phyloP scores from a whole-genome alignment of 768 basidiomycete genomes.

The Tulasnella sp. region DNA sequence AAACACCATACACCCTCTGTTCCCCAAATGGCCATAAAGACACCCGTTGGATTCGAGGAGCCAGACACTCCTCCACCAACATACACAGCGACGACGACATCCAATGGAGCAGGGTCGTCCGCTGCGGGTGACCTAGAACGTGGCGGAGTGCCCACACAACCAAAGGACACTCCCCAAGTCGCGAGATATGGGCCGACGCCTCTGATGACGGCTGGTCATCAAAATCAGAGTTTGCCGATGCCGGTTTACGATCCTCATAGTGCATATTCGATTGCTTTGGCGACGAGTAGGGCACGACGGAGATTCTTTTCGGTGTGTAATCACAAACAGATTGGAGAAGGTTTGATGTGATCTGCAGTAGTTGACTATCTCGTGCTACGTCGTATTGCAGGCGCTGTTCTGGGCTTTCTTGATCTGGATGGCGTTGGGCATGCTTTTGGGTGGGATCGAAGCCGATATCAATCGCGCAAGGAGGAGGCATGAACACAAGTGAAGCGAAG shows the following conservation, averaged over 20 bases:
- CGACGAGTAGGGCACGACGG: constrained; percentile 32
- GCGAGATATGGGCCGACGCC: constrained; percentile 15
- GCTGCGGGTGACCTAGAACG: neutral
- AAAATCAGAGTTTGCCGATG: constrained; percentile 20
- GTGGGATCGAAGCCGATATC: constrained; percentile 20
- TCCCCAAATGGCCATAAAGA: too few species aligned
- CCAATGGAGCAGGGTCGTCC: too few species aligned
- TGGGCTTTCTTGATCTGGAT: constrained; percentile 31
- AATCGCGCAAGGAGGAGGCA: neutral
- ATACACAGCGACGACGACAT: too few species aligned
- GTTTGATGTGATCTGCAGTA: neutral
- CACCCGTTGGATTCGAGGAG: too few species aligned
- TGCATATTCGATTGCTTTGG: constrained; percentile 30
- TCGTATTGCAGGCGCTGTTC: constrained; percentile 24
- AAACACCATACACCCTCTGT: too few species aligned
- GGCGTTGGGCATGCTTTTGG: constrained; percentile 24
- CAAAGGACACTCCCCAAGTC: constrained; percentile 36
- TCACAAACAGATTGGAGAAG: neutral
- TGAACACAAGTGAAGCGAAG: constrained; percentile 8
- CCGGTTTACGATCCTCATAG: constrained; percentile 37
- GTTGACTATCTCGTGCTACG: neutral
- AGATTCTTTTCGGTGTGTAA: constrained; percentile 30
- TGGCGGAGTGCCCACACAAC: constrained; percentile 14
- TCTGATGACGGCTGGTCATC: constrained; percentile 18
- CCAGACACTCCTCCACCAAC: too few species aligned